A percentile compares a stretch with the other conserved stretches of the same genome.
phyloP scores from a whole-genome alignment of 2,329 filamentous ascomycete species.

The Corynespora cassiicola region DNA sequence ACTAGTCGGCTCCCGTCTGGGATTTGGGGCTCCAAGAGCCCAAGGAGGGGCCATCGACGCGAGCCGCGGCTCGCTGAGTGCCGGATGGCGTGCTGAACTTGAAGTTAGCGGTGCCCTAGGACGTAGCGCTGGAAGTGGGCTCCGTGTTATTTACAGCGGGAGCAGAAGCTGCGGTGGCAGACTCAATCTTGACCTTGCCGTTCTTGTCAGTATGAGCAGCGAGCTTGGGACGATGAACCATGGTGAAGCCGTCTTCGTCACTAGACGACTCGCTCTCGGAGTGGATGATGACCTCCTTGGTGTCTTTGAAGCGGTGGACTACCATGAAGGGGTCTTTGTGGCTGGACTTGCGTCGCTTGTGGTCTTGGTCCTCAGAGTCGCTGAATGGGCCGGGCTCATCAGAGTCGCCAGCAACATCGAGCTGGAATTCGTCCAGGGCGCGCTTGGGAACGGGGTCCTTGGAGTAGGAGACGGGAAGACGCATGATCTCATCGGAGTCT shows the following conservation, averaged over 20 bases:
- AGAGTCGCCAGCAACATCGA: constrained; percentile 13
- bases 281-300: constrained; percentile 3
- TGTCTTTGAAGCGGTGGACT: constrained; percentile 13
- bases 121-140: no score
- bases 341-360: constrained; percentile 4
- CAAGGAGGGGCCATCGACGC: no score
- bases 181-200: neutral
- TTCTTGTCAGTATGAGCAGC: neutral
- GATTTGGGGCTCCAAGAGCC: no score
- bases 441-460: constrained; percentile 11
- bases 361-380: neutral
- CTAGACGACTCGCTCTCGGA: constrained; percentile 15
- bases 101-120: no score
- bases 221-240: constrained; percentile 25
- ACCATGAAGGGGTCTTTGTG: constrained; percentile 12
- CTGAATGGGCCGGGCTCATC: constrained; percentile 8
- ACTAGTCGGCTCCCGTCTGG: no score
- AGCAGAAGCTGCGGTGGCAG: no score
- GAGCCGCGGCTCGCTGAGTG: no score
- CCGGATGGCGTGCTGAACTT: no score
- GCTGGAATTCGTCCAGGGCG: constrained; percentile 22
- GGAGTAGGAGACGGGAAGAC: constrained; percentile 17
- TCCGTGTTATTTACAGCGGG: no score
- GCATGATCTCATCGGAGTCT: constrained; percentile 11
- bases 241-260: constrained; percentile 30